Base-by-base conservation (phyloP, 2,329 filamentous ascomycete species). In the Penicillium oxalicum region DNA sequence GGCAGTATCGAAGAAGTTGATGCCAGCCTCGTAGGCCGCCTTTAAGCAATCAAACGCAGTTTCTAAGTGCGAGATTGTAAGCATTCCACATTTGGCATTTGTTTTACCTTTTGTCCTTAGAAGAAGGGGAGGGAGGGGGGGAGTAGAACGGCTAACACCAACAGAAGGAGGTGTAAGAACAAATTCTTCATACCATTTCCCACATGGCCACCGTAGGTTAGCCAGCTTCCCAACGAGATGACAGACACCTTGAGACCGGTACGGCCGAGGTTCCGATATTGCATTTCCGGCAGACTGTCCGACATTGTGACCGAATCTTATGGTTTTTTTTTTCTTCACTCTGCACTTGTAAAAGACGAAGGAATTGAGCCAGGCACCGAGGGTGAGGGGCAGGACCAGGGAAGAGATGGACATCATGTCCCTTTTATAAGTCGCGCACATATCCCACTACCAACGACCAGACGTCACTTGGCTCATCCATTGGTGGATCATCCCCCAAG, bases 171-270 rank as follows among this genome's bases (percentile, higher is more conserved):
- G 2, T 18, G 18, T 18, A 18, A 18, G 18, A 2, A 12, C 36
- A 13, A 24, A 27, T 26, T 12, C 9, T 13, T 4, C 44, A 7
- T 71, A 82, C 82, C 80, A 62, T 82, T 78, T 47, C 83, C 81
- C 28, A 88, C 82, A 57, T 87, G 83, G 13, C 84, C 85, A 46
- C 86, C 86, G 56, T 87, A 88, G 0, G 86, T 89, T 45, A 90
- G 60, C 70, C 69, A 73, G 47, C 70, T 71, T 29, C 73, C 86
- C 2, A 90, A 74, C 2, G 83, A 84, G 53, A 90, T 84, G 40
- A 82, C 78, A 27, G 85, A 89, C 32, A 90, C 84, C 65, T 88
- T 82, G 13, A 90, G 77, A 46, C 86, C 86, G 12, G 83, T 85
- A 35, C 78, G 79, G 61, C 86, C 86, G 6, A 88, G 76, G 69